phyloP scores from a whole-genome alignment of 495 filamentous ascomycete genomes.

The Darksidea phi region DNA sequence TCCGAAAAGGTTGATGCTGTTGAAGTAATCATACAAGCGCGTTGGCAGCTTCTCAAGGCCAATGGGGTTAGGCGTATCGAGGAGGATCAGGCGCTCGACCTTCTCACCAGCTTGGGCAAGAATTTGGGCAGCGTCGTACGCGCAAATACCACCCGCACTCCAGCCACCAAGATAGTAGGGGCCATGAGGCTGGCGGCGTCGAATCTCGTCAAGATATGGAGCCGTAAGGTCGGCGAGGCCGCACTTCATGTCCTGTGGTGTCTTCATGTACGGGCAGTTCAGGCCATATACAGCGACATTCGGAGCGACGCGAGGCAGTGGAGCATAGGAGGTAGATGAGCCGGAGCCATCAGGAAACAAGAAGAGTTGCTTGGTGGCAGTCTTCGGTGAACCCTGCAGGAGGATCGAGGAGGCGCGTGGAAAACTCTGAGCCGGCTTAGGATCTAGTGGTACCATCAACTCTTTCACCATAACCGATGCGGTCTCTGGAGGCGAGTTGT shows the following conservation, averaged over 20 bases:
- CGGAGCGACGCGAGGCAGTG: constrained; percentile 52
- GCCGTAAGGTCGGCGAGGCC: constrained; percentile 55
- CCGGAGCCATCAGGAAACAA: constrained; percentile 77
- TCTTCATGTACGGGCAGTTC: constrained; percentile 65
- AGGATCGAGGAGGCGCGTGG: constrained; percentile 54
- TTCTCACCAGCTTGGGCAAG: constrained; percentile 49
- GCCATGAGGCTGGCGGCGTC: constrained; percentile 71
- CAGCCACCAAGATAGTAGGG: constrained; percentile 68
- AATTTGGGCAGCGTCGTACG: constrained; percentile 75
- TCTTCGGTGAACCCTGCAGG: constrained; percentile 52
- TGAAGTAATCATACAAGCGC: constrained; percentile 42
- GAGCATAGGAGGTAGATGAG: constrained; percentile 60
- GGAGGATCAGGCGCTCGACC: constrained; percentile 31
- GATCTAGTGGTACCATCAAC: constrained; percentile 15
- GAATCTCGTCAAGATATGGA: constrained; percentile 61
- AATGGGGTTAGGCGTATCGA: constrained; percentile 36
- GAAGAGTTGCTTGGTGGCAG: constrained; percentile 60
- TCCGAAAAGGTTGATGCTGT: constrained; percentile 50
- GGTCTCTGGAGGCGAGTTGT: constrained; percentile 12
- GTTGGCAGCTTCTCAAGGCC: constrained; percentile 39
- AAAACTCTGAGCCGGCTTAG: constrained; percentile 20
- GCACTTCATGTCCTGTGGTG: constrained; percentile 53
- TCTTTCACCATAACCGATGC: constrained; percentile 34
- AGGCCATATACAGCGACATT: constrained; percentile 58
- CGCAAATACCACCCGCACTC: constrained; percentile 83